Percentiles rank a stretch among this genome's conserved stretches.
Evolutionary conservation across 2,329 filamentous ascomycete genomes (phyloP).

Genomic region (Colletotrichum liriopes): DNA sequence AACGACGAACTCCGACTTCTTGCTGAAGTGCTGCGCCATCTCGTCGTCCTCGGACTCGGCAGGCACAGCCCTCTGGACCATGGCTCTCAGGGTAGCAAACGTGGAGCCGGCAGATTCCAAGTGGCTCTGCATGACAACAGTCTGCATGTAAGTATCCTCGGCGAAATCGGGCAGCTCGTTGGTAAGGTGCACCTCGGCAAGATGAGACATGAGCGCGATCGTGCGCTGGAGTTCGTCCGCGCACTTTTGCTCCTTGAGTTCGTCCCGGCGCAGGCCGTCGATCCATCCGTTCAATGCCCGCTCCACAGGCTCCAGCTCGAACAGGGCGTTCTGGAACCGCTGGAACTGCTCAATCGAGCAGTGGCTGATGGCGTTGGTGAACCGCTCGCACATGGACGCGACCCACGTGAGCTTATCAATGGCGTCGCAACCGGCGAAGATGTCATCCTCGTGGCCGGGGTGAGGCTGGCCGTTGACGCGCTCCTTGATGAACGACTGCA

Average conservation of each 20-base stretch:
- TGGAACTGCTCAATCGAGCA: conserved; percentile 86
- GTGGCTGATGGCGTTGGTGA: conserved; percentile 83
- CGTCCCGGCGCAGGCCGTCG: conserved; percentile 85
- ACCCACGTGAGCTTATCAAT: conserved; percentile 91
- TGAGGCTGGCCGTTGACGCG: conserved; percentile 76
- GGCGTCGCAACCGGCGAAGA: conserved; percentile 85
- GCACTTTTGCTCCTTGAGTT: conserved; percentile 88
- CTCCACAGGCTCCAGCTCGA: conserved; percentile 93
- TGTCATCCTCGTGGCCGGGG: conserved; percentile 81
- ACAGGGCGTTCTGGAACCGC: conserved; percentile 83
- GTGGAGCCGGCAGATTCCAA: conserved; percentile 83
- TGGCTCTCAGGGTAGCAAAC: conserved; percentile 73
- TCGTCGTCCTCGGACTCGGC: conserved; percentile 74
- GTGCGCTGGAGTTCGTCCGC: conserved; percentile 86
- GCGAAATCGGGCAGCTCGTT: conserved; percentile 80
- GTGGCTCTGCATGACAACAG: conserved; percentile 83
- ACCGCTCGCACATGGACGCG: conserved; percentile 85
- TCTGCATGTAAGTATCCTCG: conserved; percentile 84
- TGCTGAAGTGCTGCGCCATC: conserved; percentile 75
- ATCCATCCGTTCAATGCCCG: conserved; percentile 90
- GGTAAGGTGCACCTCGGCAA: conserved; percentile 85
- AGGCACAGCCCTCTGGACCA: conserved; percentile 78
- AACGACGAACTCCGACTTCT: conserved; percentile 80
- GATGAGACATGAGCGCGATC: conserved; percentile 88
- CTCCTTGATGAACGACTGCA: conserved; percentile 85